A percentile compares a stretch with the other conserved stretches of the same genome.
phyloP scores from a whole-genome alignment of 371 early-diverging fungal species.

The Apophysomyces ossiformis region DNA sequence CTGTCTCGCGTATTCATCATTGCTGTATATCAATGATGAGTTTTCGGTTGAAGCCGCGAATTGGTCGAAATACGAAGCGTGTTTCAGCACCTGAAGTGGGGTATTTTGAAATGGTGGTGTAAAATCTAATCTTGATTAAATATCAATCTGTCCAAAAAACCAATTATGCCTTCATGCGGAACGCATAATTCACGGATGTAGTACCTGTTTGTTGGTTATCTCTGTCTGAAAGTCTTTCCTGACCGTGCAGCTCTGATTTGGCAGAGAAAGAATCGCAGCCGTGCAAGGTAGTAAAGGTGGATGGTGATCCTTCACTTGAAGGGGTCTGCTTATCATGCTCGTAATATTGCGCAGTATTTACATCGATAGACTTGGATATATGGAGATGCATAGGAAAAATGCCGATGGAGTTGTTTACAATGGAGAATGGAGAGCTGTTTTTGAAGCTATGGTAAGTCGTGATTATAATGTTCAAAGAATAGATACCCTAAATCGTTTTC shows the following conservation, averaged over 20 bases:
- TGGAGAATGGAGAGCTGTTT: background rate
- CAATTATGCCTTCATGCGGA: background rate
- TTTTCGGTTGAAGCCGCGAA: slow-evolving; percentile 29
- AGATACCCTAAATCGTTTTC: slow-evolving; percentile 20
- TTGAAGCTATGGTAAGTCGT: background rate
- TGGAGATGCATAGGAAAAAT: slow-evolving; percentile 13
- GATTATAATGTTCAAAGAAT: background rate
- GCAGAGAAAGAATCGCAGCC: background rate
- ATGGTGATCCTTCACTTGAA: slow-evolving; percentile 3
- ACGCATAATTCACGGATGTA: background rate
- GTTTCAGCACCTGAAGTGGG: slow-evolving; percentile 7
- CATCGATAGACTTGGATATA: slow-evolving; percentile 43
- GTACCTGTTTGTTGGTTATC: background rate
- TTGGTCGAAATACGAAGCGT: slow-evolving; percentile 23
- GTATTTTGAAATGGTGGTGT: slow-evolving; percentile 20
- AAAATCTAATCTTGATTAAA: slow-evolving; percentile 12
- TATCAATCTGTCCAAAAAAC: background rate
- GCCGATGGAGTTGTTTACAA: background rate
- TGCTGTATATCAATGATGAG: slow-evolving; percentile 18
- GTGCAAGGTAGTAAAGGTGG: slow-evolving; percentile 2
- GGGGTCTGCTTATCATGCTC: background rate
- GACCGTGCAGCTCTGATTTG: background rate
- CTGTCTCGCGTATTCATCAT: slow-evolving; percentile 27
- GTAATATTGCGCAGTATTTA: slow-evolving; percentile 29
- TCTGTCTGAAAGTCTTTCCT: background rate